These are phyloP conservation scores for Naganishia antarctica DNA, from an alignment of 768 basidiomycete genomes.

Conservation along the genomic window DNA sequence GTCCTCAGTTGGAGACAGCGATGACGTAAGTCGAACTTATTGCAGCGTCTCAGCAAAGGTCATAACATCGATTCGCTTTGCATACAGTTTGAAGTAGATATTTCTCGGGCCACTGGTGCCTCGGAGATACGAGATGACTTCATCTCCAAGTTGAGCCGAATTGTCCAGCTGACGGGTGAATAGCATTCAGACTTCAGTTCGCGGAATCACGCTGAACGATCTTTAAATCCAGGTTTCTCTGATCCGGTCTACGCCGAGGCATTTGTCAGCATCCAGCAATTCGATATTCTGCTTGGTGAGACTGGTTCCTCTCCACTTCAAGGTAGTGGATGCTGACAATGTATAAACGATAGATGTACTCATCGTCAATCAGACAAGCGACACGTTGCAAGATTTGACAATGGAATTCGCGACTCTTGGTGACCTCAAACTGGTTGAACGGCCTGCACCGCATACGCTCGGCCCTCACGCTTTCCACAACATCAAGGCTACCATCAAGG, in stretches of 20 bases:
- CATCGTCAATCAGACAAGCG: constrained; percentile 88
- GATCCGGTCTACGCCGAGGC: constrained; percentile 98
- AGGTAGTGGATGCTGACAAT: background rate
- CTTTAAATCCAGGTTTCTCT: constrained; percentile 67
- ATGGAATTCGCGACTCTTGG: constrained; percentile 96
- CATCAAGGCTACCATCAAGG: constrained; percentile 97
- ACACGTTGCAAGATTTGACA: constrained; percentile 92
- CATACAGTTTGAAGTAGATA: constrained; percentile 74
- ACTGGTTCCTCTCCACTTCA: background rate
- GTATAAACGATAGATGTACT: constrained; percentile 65
- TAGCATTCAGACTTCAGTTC: background rate
- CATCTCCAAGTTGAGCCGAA: constrained; percentile 84
- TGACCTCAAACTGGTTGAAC: constrained; percentile 92
- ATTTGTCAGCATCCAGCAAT: constrained; percentile 94
- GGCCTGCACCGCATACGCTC: constrained; percentile 87
- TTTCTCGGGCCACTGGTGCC: constrained; percentile 81
- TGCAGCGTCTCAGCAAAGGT: too few species aligned
- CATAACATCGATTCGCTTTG: too few species aligned
- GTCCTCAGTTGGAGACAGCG: constrained; percentile 64
- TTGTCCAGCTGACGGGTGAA: constrained; percentile 85
- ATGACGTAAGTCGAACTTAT: constrained; percentile 55
- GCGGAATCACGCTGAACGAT: background rate
- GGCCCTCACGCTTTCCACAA: constrained; percentile 97
- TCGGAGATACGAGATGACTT: constrained; percentile 83
- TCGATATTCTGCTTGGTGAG: constrained; percentile 85